Evolutionary conservation across 371 early-diverging fungal species (phyloP).

Genomic region (Apophysomyces ossiformis): DNA sequence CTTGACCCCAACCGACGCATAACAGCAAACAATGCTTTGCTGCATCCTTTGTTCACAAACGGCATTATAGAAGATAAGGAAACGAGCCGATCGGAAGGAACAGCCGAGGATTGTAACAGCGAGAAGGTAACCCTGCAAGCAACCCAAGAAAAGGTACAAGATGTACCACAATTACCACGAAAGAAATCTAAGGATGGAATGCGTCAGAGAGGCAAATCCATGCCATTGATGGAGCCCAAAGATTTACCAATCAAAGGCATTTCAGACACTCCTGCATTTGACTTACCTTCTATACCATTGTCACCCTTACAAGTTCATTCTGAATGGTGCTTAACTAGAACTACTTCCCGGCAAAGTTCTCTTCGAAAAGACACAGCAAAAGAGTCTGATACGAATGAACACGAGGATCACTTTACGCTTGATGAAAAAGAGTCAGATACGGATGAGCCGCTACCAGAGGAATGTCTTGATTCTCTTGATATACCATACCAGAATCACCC

Average conservation of each 20-base stretch:
- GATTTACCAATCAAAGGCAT: neutral
- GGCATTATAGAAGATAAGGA: neutral
- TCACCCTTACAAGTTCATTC: conserved; percentile 21
- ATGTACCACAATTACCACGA: conserved; percentile 13
- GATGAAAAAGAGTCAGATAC: neutral
- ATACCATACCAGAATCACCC: neutral
- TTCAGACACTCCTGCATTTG: conserved; percentile 11
- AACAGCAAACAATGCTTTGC: conserved; percentile 74
- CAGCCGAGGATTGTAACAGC: neutral
- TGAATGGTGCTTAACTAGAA: neutral
- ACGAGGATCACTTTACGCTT: neutral
- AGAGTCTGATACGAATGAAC: neutral
- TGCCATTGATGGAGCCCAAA: neutral
- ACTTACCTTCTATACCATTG: conserved; percentile 23
- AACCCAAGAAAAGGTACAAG: conserved; percentile 15
- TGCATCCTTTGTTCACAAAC: conserved; percentile 68
- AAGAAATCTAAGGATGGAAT: conserved; percentile 18
- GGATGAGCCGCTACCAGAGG: neutral
- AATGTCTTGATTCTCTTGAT: neutral
- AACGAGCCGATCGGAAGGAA: neutral
- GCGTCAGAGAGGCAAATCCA: conserved; percentile 9
- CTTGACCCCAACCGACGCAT: conserved; percentile 87
- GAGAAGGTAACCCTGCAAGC: neutral
- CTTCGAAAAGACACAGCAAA: neutral
- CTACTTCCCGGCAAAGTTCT: neutral